Evolutionary conservation across 208 protist genomes (phyloP), one percentile per base, ranked within the genome.

Genomic region (Leishmania arabica): DNA sequence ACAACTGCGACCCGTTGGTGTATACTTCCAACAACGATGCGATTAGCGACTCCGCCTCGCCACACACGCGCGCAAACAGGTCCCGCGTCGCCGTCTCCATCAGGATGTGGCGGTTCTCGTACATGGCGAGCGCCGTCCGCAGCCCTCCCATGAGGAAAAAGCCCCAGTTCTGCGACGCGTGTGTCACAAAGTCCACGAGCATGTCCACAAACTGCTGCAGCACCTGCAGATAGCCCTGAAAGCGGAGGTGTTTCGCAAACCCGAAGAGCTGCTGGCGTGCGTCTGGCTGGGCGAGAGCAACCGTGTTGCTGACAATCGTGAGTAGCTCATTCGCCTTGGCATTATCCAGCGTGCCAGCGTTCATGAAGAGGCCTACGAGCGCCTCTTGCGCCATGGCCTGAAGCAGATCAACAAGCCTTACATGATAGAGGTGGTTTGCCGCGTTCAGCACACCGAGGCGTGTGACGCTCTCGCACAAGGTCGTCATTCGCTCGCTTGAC

Each of bases 321-420:
- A 95, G 86, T 75, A 97, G 65, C 75, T 79, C 84, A 77, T 97
- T 87, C 42, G 91, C 94, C 77, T 78, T 87, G 9, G 79, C 77
- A 80, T 97, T 88, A 83, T 90, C 86, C 17, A 95, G 78, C 19
- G 74, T 66, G 34, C 84, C 86, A 56, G 78, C 72, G 68, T 78
- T 85, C 75, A 95, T 88, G 24, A 95, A 84, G 49, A 92, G 87
- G 15, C 83, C 74, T 3, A 92, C 85, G 53, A 95, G 86, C 1
- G 70, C 74, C 74, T 95, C 92, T 65, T 88, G 84, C 45, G 84
- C 85, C 21, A 65, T 78, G 15, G 79, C 58, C 82, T 91, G 93
- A 58, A 93, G 75, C n/a, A 51, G 34, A 42, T 86, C 77, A 31
- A 87, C 60, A 49, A 87, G 65, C 40, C 62, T 74, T 13, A 68